Conservation (phyloP, 352 stramenopile genomes). For the Phytophthora melonis region DNA sequence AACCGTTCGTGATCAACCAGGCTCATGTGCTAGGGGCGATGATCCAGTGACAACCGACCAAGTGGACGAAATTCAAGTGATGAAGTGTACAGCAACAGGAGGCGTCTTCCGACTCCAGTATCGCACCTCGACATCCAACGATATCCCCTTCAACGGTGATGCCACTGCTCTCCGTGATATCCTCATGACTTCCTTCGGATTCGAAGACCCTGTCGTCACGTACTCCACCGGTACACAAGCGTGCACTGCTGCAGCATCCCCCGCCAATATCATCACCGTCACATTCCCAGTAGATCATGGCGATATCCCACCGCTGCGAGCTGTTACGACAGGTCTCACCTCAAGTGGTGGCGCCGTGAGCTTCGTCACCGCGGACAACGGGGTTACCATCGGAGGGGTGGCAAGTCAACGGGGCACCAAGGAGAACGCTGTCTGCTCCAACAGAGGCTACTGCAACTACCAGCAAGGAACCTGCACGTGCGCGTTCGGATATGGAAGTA, state of each 20-base stretch:
- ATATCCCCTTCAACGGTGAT: slow-evolving; percentile 68
- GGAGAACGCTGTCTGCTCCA: slow-evolving; percentile 89
- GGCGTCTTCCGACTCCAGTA: slow-evolving; percentile 76
- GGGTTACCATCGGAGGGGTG: slow-evolving; percentile 45
- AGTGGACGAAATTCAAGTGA: slow-evolving; percentile 83
- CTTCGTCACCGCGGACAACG: slow-evolving; percentile 51
- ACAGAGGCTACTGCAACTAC: slow-evolving; percentile 88
- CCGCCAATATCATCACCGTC: slow-evolving; percentile 62
- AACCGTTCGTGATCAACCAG: slow-evolving; percentile 25
- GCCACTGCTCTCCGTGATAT: slow-evolving; percentile 58
- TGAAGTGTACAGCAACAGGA: slow-evolving; percentile 69
- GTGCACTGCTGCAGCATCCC: slow-evolving; percentile 44
- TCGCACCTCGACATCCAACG: slow-evolving; percentile 50
- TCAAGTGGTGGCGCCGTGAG: slow-evolving; percentile 25
- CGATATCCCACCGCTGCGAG: slow-evolving; percentile 51
- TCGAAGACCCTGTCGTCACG: slow-evolving; percentile 61
- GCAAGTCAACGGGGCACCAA: slow-evolving; percentile 84
- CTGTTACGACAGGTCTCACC: slow-evolving; percentile 47
- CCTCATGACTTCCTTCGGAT: slow-evolving; percentile 51
- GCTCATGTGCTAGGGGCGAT: slow-evolving; percentile 89
- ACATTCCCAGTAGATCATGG: slow-evolving; percentile 65
- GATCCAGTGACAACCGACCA: slow-evolving; percentile 84
- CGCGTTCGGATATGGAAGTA: slow-evolving; percentile 58
- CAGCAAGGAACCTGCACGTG: slow-evolving; percentile 61
- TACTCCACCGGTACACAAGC: slow-evolving; percentile 50